These are phyloP conservation scores for Wickerhamiella sorbophila DNA, from an alignment of 805 yeast species.

Conservation along the genomic window DNA sequence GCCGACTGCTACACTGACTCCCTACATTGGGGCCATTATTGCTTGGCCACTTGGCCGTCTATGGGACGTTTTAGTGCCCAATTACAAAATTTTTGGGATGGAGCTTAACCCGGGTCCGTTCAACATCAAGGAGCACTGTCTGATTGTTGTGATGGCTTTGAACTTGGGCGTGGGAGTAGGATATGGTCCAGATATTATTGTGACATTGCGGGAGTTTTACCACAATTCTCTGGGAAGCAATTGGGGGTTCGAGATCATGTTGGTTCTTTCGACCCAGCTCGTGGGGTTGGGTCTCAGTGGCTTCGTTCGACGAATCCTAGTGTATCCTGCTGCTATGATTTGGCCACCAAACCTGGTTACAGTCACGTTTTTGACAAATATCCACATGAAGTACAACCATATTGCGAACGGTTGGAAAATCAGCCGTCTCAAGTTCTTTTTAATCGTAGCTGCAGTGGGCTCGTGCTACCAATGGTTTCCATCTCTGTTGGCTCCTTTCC, in stretches of 20 bases:
- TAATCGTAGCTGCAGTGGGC: slow-evolving; percentile 28
- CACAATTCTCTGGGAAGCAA: slow-evolving; percentile 23
- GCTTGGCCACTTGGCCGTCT: slow-evolving; percentile 50
- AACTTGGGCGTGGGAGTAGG: slow-evolving; percentile 33
- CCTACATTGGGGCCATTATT: slow-evolving; percentile 43
- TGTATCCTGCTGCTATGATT: slow-evolving; percentile 48
- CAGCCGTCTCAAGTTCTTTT: slow-evolving; percentile 36
- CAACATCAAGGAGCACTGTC: slow-evolving; percentile 48
- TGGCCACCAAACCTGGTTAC: slow-evolving; percentile 61
- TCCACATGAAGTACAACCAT: slow-evolving; percentile 36
- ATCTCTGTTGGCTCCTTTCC: slow-evolving; percentile 41
- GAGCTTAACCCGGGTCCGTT: slow-evolving; percentile 46
- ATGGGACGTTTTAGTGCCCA: slow-evolving; percentile 31
- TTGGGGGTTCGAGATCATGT: slow-evolving; percentile 41
- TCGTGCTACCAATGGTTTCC: slow-evolving; percentile 48
- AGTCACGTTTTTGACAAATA: slow-evolving; percentile 40
- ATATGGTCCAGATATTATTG: slow-evolving; percentile 42
- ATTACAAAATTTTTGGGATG: slow-evolving; percentile 21
- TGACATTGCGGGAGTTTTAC: slow-evolving; percentile 39
- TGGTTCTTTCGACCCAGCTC: slow-evolving; percentile 42
- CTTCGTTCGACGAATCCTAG: slow-evolving; percentile 40
- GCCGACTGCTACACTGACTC: slow-evolving; percentile 39
- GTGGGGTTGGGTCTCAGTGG: slow-evolving; percentile 62
- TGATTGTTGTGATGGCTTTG: slow-evolving; percentile 42
- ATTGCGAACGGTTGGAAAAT: slow-evolving; percentile 47